A percentile compares a stretch with the other conserved stretches of the same genome.
phyloP scores from a whole-genome alignment of 1,139 yeast genomes.

The Taiozyma onychis region DNA sequence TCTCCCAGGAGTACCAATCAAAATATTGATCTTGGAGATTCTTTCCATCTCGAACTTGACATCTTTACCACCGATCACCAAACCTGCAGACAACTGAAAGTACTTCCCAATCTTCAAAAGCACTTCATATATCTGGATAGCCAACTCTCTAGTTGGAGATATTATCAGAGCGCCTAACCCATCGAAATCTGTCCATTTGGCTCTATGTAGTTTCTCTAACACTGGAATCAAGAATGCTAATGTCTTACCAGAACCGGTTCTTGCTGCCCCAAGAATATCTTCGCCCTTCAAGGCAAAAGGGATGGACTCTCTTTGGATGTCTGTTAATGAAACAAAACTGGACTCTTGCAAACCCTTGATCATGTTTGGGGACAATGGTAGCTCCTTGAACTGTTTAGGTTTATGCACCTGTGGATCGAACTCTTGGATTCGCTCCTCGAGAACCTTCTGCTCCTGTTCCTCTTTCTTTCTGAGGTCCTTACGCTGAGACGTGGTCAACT shows the following conservation, averaged over 20 bases:
- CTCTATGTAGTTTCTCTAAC: conserved; percentile 63
- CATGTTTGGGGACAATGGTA: conserved; percentile 69
- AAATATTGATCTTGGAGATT: conserved; percentile 73
- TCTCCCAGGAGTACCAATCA: conserved; percentile 96
- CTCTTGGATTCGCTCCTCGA: conserved; percentile 45
- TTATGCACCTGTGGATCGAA: conserved; percentile 37
- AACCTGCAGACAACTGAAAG: conserved; percentile 83
- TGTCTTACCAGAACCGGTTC: conserved; percentile 96
- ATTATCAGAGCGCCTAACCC: conserved; percentile 91
- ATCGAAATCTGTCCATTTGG: conserved; percentile 80
- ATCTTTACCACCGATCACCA: conserved; percentile 96
- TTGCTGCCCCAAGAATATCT: conserved; percentile 89
- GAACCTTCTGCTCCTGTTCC: conserved; percentile 37
- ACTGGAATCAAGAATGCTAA: conserved; percentile 86
- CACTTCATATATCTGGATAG: conserved; percentile 92
- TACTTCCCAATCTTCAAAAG: conserved; percentile 76
- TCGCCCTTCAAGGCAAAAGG: conserved; percentile 73
- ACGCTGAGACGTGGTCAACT: conserved; percentile 35
- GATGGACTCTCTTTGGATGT: conserved; percentile 77
- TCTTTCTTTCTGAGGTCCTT: conserved; percentile 36
- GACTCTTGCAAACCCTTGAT: conserved; percentile 68
- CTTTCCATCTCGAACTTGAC: conserved; percentile 84
- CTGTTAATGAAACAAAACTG: conserved; percentile 72
- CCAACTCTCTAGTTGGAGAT: conserved; percentile 92
- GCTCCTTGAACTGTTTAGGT: conserved; percentile 48